These are phyloP conservation scores for Acorus calamus DNA, from an alignment of 106 monocot genomes.

Conservation along the genomic window DNA sequence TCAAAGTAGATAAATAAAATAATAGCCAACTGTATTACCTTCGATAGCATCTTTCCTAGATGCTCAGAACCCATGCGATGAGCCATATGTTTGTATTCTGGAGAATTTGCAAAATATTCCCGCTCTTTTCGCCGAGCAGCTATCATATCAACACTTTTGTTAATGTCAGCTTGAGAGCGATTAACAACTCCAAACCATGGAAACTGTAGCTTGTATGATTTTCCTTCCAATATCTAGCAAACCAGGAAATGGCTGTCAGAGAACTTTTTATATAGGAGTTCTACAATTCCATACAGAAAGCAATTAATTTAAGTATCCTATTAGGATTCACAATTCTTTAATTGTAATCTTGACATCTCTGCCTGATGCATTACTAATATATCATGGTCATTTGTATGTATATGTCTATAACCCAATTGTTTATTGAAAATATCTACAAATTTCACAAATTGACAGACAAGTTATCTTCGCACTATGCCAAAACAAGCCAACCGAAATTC, in stretches of 20 bases:
- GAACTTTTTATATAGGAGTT: background rate
- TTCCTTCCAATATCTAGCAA: conserved; percentile 74
- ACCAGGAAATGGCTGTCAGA: background rate
- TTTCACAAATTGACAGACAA: no score
- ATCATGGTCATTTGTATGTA: no score
- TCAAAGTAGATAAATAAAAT: background rate
- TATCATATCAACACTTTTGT: conserved; percentile 90
- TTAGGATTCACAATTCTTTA: no score
- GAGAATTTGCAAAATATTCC: conserved; percentile 63
- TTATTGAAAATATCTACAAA: no score
- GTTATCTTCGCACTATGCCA: no score
- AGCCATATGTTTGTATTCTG: conserved; percentile 84
- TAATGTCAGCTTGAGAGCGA: conserved; percentile 74
- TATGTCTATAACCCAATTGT: no score
- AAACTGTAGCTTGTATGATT: conserved; percentile 54
- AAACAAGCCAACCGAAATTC: no score
- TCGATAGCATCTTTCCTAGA: conserved; percentile 72
- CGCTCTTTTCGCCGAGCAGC: conserved; percentile 73
- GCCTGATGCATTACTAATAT: no score
- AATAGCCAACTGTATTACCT: conserved; percentile 20
- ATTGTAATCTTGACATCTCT: no score
- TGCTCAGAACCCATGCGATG: conserved; percentile 82
- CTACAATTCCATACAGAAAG: background rate
- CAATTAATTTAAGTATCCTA: no score
- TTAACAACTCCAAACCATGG: conserved; percentile 90